Evolutionary conservation across 2,329 filamentous ascomycete genomes (phyloP).

Genomic region (Cladophialophora yegresii): DNA sequence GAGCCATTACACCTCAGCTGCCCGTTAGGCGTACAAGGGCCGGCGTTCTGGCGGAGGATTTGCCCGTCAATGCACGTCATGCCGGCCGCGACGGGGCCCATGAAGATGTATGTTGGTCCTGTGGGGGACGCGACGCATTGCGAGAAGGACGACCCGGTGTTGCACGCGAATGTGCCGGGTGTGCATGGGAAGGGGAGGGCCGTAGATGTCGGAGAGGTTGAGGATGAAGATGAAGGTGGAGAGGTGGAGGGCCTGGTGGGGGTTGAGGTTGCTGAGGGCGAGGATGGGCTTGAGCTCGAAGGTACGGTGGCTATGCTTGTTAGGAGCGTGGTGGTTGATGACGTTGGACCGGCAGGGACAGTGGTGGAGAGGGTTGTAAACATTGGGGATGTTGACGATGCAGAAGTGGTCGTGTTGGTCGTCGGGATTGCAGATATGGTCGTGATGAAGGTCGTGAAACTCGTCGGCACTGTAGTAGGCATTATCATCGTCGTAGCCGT

Average conservation of each 20-base stretch:
- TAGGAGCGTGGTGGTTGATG: constrained; percentile 4
- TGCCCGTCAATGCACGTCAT: constrained; percentile 32
- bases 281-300: background rate
- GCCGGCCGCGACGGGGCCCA: constrained; percentile 33
- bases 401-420: background rate
- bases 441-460: constrained; percentile 11
- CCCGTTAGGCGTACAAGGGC: constrained; percentile 29
- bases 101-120: constrained; percentile 28
- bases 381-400: constrained; percentile 3
- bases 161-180: constrained; percentile 42
- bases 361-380: background rate
- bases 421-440: background rate
- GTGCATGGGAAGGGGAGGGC: constrained; percentile 32
- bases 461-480: constrained; percentile 12
- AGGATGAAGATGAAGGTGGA: background rate
- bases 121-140: constrained; percentile 40
- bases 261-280: background rate
- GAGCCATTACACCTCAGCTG: constrained; percentile 28
- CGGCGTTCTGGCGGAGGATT: constrained; percentile 30
- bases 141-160: constrained; percentile 42
- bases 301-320: background rate
- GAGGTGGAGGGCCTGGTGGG: background rate
- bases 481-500: constrained; percentile 12
- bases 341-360: background rate
- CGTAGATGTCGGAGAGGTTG: background rate